Evolutionary conservation across 768 basidiomycete species (phyloP).

Genomic region (Lactarius vividus): DNA sequence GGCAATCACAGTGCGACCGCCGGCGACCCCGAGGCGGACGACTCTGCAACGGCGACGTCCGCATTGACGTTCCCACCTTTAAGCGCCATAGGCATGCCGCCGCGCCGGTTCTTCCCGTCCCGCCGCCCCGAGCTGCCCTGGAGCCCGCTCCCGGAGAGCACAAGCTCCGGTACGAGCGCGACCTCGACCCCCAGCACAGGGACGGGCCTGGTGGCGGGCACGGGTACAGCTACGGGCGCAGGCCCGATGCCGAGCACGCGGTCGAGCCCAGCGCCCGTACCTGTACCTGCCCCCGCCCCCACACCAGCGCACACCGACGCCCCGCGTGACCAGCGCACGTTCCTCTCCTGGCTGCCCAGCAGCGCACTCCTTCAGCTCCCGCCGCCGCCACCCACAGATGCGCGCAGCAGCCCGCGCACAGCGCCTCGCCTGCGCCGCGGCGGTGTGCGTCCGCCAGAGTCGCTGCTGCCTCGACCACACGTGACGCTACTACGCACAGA

Average conservation of each 20-base stretch:
- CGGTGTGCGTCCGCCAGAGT: slow-evolving; percentile 64
- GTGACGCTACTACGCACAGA: slow-evolving; percentile 4
- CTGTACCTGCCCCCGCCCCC: not conserved
- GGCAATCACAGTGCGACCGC: slow-evolving; percentile 21
- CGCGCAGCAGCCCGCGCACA: slow-evolving; percentile 28
- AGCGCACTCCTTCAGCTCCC: slow-evolving; percentile 11
- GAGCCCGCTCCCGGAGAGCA: slow-evolving; percentile 10
- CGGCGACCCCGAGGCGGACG: slow-evolving; percentile 20
- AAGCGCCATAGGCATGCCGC: slow-evolving; percentile 19
- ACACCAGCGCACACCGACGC: not conserved
- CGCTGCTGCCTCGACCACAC: slow-evolving; percentile 44
- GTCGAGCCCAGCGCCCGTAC: slow-evolving; percentile 7
- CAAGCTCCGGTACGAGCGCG: not conserved
- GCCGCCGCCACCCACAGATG: slow-evolving; percentile 13
- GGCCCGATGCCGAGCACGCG: not conserved
- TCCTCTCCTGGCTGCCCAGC: slow-evolving; percentile 22
- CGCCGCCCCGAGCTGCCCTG: slow-evolving; percentile 26
- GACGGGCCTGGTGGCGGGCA: not conserved
- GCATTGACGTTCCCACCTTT: slow-evolving; percentile 7
- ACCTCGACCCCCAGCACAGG: not conserved
- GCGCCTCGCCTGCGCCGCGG: slow-evolving; percentile 63
- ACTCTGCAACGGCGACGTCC: not conserved
- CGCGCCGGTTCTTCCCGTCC: slow-evolving; percentile 22
- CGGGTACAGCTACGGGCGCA: not conserved
- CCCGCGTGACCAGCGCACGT: slow-evolving; percentile 12